Evolutionary conservation across 768 basidiomycete species (phyloP), one percentile per base, ranked within the genome.

Genomic region (Crepidotus variabilis): DNA sequence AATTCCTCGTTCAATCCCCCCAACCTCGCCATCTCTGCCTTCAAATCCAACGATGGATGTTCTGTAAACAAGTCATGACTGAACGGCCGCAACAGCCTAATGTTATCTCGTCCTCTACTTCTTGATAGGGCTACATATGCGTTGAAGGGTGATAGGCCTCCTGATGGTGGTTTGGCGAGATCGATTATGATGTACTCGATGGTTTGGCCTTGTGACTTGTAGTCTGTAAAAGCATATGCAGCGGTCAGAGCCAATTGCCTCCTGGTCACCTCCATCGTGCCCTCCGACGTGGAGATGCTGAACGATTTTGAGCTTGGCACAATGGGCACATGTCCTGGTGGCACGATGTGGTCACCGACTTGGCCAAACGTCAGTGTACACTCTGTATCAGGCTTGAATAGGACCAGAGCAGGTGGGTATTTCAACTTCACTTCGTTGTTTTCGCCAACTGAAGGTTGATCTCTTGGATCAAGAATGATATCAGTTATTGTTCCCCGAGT

Each of bases 171-270:
- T 78, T n/a, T n/a, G n/a, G n/a, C n/a, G n/a, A n/a, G 53, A 52
- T 78, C 73, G 1, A 75, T 66, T 1, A 75, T 57, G 0, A 74
- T 67, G 23, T 62, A 50, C 33, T 60, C 56, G 0, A 74, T 57
- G 0, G 75, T 77, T 55, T 76, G 74, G 0, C 76, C 76, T 58
- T 78, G 76, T 0, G 69, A 58, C 46, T 69, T 65, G 59, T 74
- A 75, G 56, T 77, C 74, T 0, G 74, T 77, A 57, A 77, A 77
- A 0, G 72, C 72, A 51, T 74, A 76, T 14, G 61, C 74, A 0
- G n/a, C n/a, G n/a, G n/a, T n/a, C n/a, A n/a, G n/a, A n/a, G n/a
- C n/a, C n/a, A n/a, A n/a, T n/a, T n/a, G n/a, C n/a, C n/a, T n/a
- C n/a, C n/a, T n/a, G n/a, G n/a, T n/a, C n/a, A n/a, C n/a, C n/a